Evolutionary conservation across 2,329 filamentous ascomycete genomes (phyloP).

Genomic region (Alternaria conjuncta): DNA sequence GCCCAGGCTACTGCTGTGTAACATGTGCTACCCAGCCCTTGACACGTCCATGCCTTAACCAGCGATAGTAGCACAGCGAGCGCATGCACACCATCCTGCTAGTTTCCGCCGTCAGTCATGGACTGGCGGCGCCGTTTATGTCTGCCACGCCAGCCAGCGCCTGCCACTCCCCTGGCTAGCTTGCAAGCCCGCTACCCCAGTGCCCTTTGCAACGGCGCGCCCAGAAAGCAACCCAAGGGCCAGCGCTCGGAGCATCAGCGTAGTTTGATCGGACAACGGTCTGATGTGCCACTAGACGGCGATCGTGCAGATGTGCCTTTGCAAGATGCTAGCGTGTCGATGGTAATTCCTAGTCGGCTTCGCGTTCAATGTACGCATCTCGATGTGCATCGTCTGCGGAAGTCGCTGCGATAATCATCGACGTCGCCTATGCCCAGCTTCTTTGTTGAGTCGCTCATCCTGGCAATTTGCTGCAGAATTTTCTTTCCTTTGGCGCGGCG

Average conservation of each 20-base stretch:
- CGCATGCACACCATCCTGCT: constrained; percentile 36
- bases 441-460: constrained; percentile 13
- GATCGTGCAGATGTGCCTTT: constrained; percentile 32
- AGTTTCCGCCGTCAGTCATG: constrained; percentile 45
- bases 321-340: constrained; percentile 28
- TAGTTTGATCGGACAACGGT: constrained; percentile 27
- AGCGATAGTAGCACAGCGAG: constrained; percentile 22
- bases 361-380: neutral
- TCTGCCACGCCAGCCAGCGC: constrained; percentile 26
- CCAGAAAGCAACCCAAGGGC: constrained; percentile 15
- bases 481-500: constrained; percentile 9
- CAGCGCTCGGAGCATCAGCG: constrained; percentile 6
- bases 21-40: constrained; percentile 23
- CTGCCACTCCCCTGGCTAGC: constrained; percentile 27
- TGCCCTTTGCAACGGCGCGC: constrained; percentile 19
- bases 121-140: constrained; percentile 28
- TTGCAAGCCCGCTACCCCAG: constrained; percentile 18
- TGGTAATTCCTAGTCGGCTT: constrained; percentile 1
- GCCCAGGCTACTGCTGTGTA: constrained; percentile 36
- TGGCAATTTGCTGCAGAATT: constrained; percentile 7
- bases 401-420: neutral
- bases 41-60: constrained; percentile 34
- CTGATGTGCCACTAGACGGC: constrained; percentile 33
- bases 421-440: constrained; percentile 1
- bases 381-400: neutral